Base-by-base conservation (phyloP, 129 eudicot species). In the Helichrysum umbraculigerum region DNA sequence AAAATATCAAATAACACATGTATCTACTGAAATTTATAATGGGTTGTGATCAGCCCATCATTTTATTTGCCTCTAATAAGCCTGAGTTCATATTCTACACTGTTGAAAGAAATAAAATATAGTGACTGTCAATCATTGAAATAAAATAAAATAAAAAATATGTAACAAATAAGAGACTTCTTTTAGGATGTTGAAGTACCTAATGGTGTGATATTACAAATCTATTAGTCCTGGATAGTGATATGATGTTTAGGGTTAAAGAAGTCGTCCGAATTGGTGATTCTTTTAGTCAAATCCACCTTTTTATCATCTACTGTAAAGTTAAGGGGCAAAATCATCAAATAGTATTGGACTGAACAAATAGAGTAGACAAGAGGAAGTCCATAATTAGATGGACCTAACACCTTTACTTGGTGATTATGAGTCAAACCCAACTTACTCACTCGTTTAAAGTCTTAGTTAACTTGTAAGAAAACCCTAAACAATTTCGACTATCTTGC, bases 351-450 rank as follows among this genome's bases (percentile, higher is more conserved):
- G 81, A 66, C 67, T 67, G 76, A 59, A 60, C 76, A 50, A 37
- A 66, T 63, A 6, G 63, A 58, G 60, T n/a, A 34, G 58, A 77
- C 60, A 74, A 25, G 34, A 66, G 72, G 58, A 81, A 66, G 41
- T 33, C 74, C 57, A 41, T 68, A 20, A 54, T 51, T 83, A 76
- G 87, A 76, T 80, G 77, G 61, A 80, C 82, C 85, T 58, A 80
- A 69, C 65, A 47, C 44, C 71, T 20, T 77, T 54, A 56, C 44
- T 63, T 60, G 57, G 57, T 62, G 32, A 62, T 77, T 39, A 58
- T 30, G 63, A 63, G 88, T 85, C 83, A 63, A 68, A 77, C 78
- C 83, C 78, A 81, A 81, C 78, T 66, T 73, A 65, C 78, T 65
- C 50, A 42, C 70, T 47, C 73, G 29, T 75, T 30, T 7, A 30